Percentiles rank a stretch among this genome's conserved stretches.
Evolutionary conservation across 2,329 filamentous ascomycete species (phyloP).

Genomic region (Calonectria montana): DNA sequence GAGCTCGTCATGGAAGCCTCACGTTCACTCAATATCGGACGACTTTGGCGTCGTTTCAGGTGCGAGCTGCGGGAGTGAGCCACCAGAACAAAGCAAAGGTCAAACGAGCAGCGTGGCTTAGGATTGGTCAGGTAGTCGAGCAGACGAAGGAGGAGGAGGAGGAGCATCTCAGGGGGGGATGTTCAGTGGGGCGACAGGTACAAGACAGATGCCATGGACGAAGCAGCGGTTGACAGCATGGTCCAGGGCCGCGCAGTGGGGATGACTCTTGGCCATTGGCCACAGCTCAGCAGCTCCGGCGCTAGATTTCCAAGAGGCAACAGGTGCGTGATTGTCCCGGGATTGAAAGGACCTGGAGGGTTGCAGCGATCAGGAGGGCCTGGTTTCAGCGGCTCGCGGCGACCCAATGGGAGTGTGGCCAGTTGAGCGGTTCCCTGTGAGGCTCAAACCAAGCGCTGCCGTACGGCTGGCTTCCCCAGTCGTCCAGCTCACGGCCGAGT

Average conservation of each 20-base stretch:
- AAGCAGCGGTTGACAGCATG: not conserved
- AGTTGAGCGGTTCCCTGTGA: conserved; percentile 11
- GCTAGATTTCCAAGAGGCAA: conserved; percentile 25
- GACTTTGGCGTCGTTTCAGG: conserved; percentile 23
- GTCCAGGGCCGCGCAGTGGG: not conserved
- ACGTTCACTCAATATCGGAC: conserved; percentile 10
- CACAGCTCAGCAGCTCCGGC: conserved; percentile 8
- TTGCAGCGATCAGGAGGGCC: conserved; percentile 11
- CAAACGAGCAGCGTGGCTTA: not conserved
- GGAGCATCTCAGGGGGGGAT: not conserved
- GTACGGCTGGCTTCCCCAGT: not conserved
- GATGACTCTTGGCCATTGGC: not conserved
- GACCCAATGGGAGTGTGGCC: conserved; percentile 27
- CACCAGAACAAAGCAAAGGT: not conserved
- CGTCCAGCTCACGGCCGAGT: conserved; percentile 11
- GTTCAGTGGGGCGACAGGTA: not conserved
- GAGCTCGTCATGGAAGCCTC: not conserved
- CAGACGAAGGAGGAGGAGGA: not conserved
- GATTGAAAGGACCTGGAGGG: conserved; percentile 31
- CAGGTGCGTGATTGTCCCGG: conserved; percentile 26
- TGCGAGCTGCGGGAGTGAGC: not conserved
- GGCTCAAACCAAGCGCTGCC: conserved; percentile 35
- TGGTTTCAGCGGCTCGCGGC: conserved; percentile 29
- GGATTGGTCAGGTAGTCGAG: not conserved
- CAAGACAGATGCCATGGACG: not conserved